These are phyloP conservation scores for Ormosia semicastrata DNA, from an alignment of 306 rosid species.

Conservation along the genomic window DNA sequence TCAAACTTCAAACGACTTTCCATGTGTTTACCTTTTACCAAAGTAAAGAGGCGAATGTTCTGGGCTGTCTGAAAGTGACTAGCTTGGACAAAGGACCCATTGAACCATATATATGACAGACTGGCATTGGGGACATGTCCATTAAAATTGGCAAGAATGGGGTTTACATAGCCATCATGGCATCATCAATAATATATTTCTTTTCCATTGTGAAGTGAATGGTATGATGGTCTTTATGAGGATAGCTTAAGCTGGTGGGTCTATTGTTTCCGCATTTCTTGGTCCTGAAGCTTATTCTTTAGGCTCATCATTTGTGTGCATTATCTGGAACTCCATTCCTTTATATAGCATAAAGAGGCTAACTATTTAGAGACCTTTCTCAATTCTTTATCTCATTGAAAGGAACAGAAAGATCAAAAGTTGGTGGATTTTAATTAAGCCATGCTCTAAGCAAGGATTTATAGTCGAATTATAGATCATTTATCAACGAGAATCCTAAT, in stretches of 20 bases:
- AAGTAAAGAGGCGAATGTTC: conserved; percentile 22
- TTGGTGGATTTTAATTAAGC: too few relatives aligned
- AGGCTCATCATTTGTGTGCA: too few relatives aligned
- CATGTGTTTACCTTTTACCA: conserved; percentile 35
- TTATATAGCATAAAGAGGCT: too few relatives aligned
- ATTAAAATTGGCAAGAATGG: neutral
- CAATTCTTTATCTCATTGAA: too few relatives aligned
- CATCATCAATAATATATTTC: neutral
- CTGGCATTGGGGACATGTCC: conserved; percentile 20
- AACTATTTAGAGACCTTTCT: too few relatives aligned
- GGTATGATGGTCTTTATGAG: too few relatives aligned
- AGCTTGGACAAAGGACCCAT: conserved; percentile 21
- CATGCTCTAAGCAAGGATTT: too few relatives aligned
- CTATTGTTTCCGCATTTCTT: conserved; percentile 1
- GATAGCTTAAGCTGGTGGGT: neutral
- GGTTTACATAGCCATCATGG: neutral
- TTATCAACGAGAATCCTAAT: too few relatives aligned
- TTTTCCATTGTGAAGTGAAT: too few relatives aligned
- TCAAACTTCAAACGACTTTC: conserved; percentile 25
- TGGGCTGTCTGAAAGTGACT: conserved; percentile 35
- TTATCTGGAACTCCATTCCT: too few relatives aligned
- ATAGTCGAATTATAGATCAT: too few relatives aligned
- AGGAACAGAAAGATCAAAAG: too few relatives aligned
- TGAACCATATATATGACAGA: conserved; percentile 22
- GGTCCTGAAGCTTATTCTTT: neutral